Evolutionary conservation across 2,329 filamentous ascomycete genomes (phyloP).

Genomic region (Eutypa lata): DNA sequence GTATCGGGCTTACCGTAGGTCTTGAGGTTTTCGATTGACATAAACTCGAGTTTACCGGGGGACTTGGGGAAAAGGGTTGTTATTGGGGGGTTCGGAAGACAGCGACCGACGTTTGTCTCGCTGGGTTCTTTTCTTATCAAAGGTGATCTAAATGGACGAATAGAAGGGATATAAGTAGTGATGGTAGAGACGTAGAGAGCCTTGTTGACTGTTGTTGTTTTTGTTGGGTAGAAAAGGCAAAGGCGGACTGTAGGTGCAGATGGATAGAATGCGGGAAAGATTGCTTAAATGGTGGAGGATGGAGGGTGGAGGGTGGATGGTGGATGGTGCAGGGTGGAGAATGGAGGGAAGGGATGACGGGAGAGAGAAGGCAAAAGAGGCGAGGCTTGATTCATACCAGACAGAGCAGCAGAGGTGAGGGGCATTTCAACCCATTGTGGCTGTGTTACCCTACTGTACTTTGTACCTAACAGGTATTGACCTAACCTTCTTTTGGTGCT

Average conservation of each 20-base stretch:
- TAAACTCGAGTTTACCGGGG: conserved; percentile 78
- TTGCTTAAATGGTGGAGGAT: conserved; percentile 13
- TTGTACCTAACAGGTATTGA: no score
- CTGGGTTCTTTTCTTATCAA: conserved; percentile 48
- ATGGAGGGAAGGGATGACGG: background rate
- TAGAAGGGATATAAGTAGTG: conserved; percentile 6
- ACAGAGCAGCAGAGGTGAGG: no score
- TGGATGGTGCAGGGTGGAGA: background rate
- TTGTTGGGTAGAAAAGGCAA: conserved; percentile 7
- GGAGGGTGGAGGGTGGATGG: conserved; percentile 6
- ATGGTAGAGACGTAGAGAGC: background rate
- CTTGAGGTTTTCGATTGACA: conserved; percentile 99
- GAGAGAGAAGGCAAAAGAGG: background rate
- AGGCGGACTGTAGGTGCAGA: conserved; percentile 3
- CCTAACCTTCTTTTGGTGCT: no score
- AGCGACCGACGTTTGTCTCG: conserved; percentile 51
- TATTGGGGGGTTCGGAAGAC: conserved; percentile 32
- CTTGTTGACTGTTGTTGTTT: background rate
- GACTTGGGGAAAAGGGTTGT: conserved; percentile 52
- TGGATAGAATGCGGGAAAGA: background rate
- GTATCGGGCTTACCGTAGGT: conserved; percentile 71
- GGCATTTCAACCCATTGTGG: no score
- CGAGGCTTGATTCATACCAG: background rate
- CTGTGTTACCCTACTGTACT: no score
- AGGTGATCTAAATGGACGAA: conserved; percentile 12